These are phyloP conservation scores for Colletotrichum navitas DNA, from an alignment of 2,329 filamentous ascomycete genomes.

Conservation along the genomic window DNA sequence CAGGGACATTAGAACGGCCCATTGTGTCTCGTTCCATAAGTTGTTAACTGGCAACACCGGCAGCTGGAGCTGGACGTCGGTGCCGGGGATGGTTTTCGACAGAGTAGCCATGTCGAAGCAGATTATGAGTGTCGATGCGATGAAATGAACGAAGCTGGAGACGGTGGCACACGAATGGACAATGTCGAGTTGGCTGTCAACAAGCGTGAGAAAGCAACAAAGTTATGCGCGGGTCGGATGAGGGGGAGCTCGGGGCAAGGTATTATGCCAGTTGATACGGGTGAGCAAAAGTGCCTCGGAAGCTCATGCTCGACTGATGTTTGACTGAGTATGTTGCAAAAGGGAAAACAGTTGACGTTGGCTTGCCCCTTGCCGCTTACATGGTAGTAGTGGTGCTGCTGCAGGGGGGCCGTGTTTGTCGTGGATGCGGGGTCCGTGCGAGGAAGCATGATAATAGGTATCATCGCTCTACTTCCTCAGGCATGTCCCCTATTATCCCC, in stretches of 20 bases:
- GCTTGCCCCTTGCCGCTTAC: constrained; percentile 32
- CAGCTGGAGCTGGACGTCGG: constrained; percentile 22
- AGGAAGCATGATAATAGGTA: constrained; percentile 12
- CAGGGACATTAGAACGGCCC: constrained; percentile 66
- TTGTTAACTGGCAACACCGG: constrained; percentile 45
- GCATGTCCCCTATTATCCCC: constrained; percentile 13
- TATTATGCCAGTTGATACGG: constrained; percentile 22
- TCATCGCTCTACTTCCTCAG: constrained; percentile 5
- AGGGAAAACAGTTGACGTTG: constrained; percentile 23
- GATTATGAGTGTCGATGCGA: neutral
- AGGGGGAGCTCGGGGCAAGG: constrained; percentile 31
- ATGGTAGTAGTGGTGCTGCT: constrained; percentile 23
- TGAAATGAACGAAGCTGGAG: neutral
- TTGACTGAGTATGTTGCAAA: neutral
- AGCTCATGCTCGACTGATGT: constrained; percentile 41
- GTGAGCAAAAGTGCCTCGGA: constrained; percentile 35
- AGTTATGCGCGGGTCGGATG: neutral
- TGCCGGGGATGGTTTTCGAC: constrained; percentile 18
- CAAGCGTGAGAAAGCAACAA: constrained; percentile 1
- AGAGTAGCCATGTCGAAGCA: constrained; percentile 25
- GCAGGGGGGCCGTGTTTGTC: constrained; percentile 32
- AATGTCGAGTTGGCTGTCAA: neutral
- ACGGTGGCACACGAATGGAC: neutral
- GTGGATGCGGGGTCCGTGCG: constrained; percentile 38
- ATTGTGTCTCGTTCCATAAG: constrained; percentile 63